Evolutionary conservation across 352 stramenopile genomes (phyloP).

Genomic region (Blastocystis sp.): DNA sequence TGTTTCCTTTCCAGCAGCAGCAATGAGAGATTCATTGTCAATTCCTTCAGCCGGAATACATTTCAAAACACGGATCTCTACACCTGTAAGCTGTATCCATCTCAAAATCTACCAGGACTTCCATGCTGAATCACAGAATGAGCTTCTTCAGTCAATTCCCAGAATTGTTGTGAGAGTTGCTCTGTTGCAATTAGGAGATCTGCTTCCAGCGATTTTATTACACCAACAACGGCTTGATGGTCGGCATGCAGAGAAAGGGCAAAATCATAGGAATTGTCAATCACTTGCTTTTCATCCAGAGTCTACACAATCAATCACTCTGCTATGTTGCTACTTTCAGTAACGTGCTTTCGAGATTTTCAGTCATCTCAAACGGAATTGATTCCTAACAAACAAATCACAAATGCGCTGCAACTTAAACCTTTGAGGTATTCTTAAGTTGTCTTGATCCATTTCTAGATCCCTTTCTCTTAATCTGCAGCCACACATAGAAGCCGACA

Average conservation of each 20-base stretch:
- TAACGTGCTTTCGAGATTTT: neutral
- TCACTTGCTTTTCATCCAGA: constrained; percentile 37
- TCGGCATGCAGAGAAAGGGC: constrained; percentile 73
- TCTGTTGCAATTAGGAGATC: constrained; percentile 81
- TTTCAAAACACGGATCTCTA: constrained; percentile 72
- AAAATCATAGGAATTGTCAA: constrained; percentile 58
- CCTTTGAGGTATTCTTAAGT: constrained; percentile 45
- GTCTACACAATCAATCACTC: neutral
- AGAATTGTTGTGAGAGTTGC: constrained; percentile 79
- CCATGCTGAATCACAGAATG: constrained; percentile 72
- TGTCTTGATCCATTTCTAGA: constrained; percentile 20
- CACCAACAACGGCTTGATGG: constrained; percentile 84
- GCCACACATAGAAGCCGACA: constrained; percentile 52
- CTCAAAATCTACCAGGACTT: constrained; percentile 71
- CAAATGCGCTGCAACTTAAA: constrained; percentile 4
- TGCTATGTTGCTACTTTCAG: neutral
- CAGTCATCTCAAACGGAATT: neutral
- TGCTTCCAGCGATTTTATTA: constrained; percentile 86
- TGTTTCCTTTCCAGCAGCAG: constrained; percentile 73
- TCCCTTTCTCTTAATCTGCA: constrained; percentile 36
- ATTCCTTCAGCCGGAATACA: constrained; percentile 73
- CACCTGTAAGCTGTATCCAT: neutral
- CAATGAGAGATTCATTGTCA: constrained; percentile 66
- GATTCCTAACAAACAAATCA: constrained; percentile 35
- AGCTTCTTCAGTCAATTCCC: constrained; percentile 83